phyloP scores from a whole-genome alignment of 1,284 basidiomycete species.

The Ganoderma lingzhi region DNA sequence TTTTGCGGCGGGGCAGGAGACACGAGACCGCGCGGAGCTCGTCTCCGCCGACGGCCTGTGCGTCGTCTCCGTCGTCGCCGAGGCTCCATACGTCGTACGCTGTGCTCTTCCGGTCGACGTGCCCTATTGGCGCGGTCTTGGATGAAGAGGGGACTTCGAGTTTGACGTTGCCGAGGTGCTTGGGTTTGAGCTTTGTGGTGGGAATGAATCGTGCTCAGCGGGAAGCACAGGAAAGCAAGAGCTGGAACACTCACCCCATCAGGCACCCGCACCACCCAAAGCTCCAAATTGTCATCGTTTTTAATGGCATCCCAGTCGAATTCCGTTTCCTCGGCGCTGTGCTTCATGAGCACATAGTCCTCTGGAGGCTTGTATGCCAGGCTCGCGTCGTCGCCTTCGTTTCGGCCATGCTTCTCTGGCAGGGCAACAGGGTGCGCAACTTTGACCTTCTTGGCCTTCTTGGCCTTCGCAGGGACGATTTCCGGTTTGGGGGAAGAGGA shows the following conservation, averaged over 20 bases:
- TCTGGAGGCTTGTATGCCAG: constrained; percentile 65
- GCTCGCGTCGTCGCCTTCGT: constrained; percentile 60
- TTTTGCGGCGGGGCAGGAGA: constrained; percentile 67
- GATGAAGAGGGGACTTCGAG: constrained; percentile 52
- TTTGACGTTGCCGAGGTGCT: constrained; percentile 60
- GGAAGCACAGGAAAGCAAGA: background rate
- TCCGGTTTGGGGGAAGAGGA: constrained; percentile 36
- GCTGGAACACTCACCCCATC: constrained; percentile 57
- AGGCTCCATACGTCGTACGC: constrained; percentile 73
- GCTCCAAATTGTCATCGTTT: constrained; percentile 65
- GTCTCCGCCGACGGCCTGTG: constrained; percentile 58
- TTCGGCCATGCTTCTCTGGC: constrained; percentile 39
- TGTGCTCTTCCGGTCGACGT: constrained; percentile 57
- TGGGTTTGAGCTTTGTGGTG: constrained; percentile 64
- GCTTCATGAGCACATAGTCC: constrained; percentile 53
- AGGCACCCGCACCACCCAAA: constrained; percentile 77
- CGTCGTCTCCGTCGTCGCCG: constrained; percentile 46
- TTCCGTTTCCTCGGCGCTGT: constrained; percentile 53
- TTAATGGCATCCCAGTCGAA: constrained; percentile 76
- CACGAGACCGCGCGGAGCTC: constrained; percentile 68
- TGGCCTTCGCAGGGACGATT: constrained; percentile 23
- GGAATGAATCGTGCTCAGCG: background rate
- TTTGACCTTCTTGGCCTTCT: constrained; percentile 30
- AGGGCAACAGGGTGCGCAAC: constrained; percentile 24
- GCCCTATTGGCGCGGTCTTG: constrained; percentile 49